A percentile compares a stretch with the other conserved stretches of the same genome.
phyloP scores from a whole-genome alignment of 2,329 filamentous ascomycete species.

The Neofusicoccum parvum region DNA sequence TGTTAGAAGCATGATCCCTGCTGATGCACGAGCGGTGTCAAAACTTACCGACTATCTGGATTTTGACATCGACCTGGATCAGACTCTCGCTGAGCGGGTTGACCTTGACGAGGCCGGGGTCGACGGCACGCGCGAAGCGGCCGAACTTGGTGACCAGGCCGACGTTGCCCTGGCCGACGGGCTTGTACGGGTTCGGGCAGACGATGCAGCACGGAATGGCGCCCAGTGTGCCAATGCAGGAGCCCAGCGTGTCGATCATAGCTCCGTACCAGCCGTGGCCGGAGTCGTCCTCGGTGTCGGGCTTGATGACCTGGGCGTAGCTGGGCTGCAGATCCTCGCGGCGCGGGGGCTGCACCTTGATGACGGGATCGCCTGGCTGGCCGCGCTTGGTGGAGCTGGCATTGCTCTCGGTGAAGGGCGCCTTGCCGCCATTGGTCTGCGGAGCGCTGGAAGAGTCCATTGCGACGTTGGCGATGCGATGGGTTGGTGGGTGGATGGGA shows the following conservation, averaged over 20 bases:
- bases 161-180: conserved; percentile 88
- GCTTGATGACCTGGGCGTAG: conserved; percentile 69
- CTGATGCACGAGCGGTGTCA: background rate
- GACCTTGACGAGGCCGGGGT: conserved; percentile 95
- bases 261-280: conserved; percentile 85
- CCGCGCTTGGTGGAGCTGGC: conserved; percentile 11
- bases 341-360: conserved; percentile 74
- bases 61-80: conserved; percentile 96
- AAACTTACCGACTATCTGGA: conserved; percentile 77
- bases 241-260: conserved; percentile 80
- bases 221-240: conserved; percentile 74
- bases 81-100: conserved; percentile 92
- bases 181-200: conserved; percentile 96
- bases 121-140: conserved; percentile 90
- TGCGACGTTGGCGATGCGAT: background rate
- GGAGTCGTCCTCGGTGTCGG: conserved; percentile 66
- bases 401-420: conserved; percentile 9
- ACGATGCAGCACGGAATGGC: conserved; percentile 88
- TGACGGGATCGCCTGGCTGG: conserved; percentile 35
- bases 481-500: background rate
- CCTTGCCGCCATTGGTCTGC: conserved; percentile 19
- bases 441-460: conserved; percentile 5
- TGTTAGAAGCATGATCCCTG: background rate
- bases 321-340: conserved; percentile 82
- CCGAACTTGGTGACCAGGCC: conserved; percentile 96